Evolutionary conservation across 2,329 filamentous ascomycete genomes (phyloP).

Genomic region (Escovopsis sp.): DNA sequence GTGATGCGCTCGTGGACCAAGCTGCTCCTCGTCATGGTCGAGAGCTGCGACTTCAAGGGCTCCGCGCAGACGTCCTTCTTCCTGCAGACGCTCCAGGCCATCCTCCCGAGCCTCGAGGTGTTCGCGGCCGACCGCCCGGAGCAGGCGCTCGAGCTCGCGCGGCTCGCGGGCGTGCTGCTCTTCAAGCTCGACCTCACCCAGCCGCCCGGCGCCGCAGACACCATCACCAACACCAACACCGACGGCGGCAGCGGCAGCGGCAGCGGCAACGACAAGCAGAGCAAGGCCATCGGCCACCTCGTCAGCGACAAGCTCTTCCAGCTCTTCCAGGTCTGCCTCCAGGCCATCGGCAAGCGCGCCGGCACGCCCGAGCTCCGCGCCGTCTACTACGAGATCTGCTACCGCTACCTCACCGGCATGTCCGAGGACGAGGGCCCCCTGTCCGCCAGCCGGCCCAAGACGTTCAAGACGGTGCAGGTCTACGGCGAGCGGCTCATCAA

Average conservation of each 20-base stretch:
- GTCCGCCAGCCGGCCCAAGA: slow-evolving; percentile 37
- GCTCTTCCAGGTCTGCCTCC: slow-evolving; percentile 75
- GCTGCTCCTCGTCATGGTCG: slow-evolving; percentile 68
- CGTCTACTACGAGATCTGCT: slow-evolving; percentile 83
- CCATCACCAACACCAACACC: too few relatives aligned
- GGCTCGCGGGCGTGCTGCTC: slow-evolving; percentile 57
- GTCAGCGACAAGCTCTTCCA: slow-evolving; percentile 83
- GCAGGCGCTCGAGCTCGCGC: slow-evolving; percentile 63
- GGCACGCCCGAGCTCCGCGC: slow-evolving; percentile 61
- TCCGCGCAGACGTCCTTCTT: slow-evolving; percentile 63
- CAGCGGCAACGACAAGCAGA: slow-evolving; percentile 23
- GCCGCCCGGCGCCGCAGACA: slow-evolving; percentile 12
- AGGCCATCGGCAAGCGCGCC: slow-evolving; percentile 61
- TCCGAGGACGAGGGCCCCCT: slow-evolving; percentile 33
- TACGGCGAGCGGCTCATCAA: slow-evolving; percentile 70
- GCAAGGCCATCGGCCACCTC: slow-evolving; percentile 46
- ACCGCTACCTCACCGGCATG: slow-evolving; percentile 66
- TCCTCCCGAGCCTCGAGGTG: slow-evolving; percentile 73
- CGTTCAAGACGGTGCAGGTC: slow-evolving; percentile 54
- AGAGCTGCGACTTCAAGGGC: slow-evolving; percentile 65
- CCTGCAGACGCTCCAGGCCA: slow-evolving; percentile 72
- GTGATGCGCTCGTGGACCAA: slow-evolving; percentile 76
- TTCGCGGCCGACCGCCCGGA: slow-evolving; percentile 54
- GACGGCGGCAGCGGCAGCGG: too few relatives aligned
- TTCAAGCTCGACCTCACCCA: slow-evolving; percentile 50